phyloP scores from a whole-genome alignment of 1,139 yeast genomes.

The Debaryomyces udenii region DNA sequence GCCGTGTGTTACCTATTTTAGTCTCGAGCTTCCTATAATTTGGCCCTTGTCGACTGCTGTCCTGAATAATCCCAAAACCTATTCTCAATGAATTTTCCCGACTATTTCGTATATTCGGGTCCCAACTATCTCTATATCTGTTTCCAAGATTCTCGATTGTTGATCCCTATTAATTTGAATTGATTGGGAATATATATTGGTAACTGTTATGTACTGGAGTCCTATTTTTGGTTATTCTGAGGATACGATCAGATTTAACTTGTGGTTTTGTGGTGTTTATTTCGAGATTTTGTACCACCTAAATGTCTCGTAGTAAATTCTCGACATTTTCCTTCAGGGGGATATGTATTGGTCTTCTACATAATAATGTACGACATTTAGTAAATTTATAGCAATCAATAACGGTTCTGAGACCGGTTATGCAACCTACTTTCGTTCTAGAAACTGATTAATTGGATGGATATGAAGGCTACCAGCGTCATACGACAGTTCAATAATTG shows the following conservation, averaged over 20 bases:
- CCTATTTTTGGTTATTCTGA: slow-evolving; percentile 1
- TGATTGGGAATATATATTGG: slow-evolving; percentile 1
- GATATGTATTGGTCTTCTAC: too few relatives aligned
- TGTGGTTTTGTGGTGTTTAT: slow-evolving; percentile 1
- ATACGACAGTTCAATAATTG: too few relatives aligned
- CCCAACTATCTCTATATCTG: slow-evolving; percentile 1
- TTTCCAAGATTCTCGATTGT: neutral
- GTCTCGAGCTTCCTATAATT: too few relatives aligned
- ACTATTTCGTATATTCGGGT: neutral
- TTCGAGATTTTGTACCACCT: neutral
- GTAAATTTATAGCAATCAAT: too few relatives aligned
- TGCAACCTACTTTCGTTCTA: too few relatives aligned
- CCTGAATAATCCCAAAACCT: slow-evolving; percentile 3
- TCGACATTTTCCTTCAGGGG: neutral
- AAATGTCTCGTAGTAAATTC: neutral
- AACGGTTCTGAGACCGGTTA: too few relatives aligned
- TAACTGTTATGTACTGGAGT: slow-evolving; percentile 3
- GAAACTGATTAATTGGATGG: too few relatives aligned
- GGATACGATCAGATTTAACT: slow-evolving; percentile 7
- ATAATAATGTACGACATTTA: too few relatives aligned
- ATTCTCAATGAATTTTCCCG: neutral
- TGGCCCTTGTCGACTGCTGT: too few relatives aligned
- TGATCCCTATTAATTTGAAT: neutral
- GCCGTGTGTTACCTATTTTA: too few relatives aligned
- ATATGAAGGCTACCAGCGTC: too few relatives aligned